A percentile compares a stretch with the other conserved stretches of the same genome.
Conservation (phyloP, 805 yeast genomes). For the Saturnispora besseyi region DNA sequence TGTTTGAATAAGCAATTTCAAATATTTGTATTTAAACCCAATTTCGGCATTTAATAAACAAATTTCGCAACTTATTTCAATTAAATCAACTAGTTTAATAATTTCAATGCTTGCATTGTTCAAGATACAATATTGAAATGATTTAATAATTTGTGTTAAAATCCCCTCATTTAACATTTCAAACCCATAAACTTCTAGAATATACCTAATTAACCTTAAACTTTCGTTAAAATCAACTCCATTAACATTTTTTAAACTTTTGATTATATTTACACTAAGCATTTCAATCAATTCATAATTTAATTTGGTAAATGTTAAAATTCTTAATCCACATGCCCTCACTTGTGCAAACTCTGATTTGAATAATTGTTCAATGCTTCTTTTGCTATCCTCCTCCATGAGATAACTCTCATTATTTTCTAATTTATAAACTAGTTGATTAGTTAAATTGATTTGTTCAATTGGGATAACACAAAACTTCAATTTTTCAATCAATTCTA, state of each 20-base stretch:
- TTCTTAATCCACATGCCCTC: conserved; percentile 7
- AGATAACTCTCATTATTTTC: not conserved
- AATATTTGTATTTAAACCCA: conserved; percentile 5
- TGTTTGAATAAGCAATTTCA: conserved; percentile 7
- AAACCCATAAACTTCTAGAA: conserved; percentile 1
- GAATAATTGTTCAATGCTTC: not conserved
- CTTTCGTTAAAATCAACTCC: conserved; percentile 9
- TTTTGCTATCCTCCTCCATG: not conserved
- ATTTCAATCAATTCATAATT: conserved; percentile 3
- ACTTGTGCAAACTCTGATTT: conserved; percentile 5
- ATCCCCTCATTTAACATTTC: not conserved
- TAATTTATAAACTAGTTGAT: conserved; percentile 2
- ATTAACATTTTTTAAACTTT: conserved; percentile 1
- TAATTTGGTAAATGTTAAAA: conserved; percentile 6
- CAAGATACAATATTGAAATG: not conserved
- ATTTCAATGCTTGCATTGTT: not conserved
- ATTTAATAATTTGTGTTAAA: not conserved
- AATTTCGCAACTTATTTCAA: conserved; percentile 9
- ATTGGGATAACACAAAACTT: not conserved
- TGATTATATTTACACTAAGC: not conserved
- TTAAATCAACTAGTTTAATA: not conserved
- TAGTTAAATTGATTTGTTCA: conserved; percentile 7
- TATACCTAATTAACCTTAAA: conserved; percentile 7
- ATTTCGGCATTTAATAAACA: conserved; percentile 4
- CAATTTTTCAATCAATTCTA: not conserved